Conservation (phyloP, 1,284 basidiomycete genomes). For the Leccinum pachyderme region DNA sequence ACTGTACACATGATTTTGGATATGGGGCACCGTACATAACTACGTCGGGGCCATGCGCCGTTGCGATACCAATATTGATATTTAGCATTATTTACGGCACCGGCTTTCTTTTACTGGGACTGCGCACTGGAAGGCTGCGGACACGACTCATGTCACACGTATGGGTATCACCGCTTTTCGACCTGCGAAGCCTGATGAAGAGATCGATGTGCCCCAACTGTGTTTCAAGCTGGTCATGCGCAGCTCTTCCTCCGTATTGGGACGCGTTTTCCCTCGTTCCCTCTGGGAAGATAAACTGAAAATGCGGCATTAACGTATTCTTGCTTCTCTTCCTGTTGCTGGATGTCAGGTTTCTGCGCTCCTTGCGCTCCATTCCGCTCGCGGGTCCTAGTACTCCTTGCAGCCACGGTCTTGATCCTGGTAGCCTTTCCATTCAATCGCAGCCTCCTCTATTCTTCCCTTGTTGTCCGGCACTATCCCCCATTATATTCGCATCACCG, state of each 20-base stretch:
- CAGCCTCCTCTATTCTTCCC: constrained; percentile 20
- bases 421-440: constrained; percentile 28
- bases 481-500: constrained; percentile 20
- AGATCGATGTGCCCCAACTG: neutral
- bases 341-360: constrained; percentile 8
- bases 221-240: neutral
- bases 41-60: too few species aligned
- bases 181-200: neutral
- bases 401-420: constrained; percentile 13
- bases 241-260: neutral
- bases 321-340: neutral
- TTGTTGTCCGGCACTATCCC: constrained; percentile 23
- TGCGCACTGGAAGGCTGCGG: too few species aligned
- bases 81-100: too few species aligned
- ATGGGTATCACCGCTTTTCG: neutral
- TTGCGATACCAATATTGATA: too few species aligned
- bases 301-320: neutral
- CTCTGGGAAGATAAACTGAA: neutral
- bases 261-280: neutral
- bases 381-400: constrained; percentile 6
- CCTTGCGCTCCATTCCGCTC: constrained; percentile 3
- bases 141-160: too few species aligned
- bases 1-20: too few species aligned
- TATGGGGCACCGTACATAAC: too few species aligned
- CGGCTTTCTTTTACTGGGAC: too few species aligned